Evolutionary conservation across 2,329 filamentous ascomycete genomes (phyloP).

Genomic region (Zelopaecilomyces penicillatus): DNA sequence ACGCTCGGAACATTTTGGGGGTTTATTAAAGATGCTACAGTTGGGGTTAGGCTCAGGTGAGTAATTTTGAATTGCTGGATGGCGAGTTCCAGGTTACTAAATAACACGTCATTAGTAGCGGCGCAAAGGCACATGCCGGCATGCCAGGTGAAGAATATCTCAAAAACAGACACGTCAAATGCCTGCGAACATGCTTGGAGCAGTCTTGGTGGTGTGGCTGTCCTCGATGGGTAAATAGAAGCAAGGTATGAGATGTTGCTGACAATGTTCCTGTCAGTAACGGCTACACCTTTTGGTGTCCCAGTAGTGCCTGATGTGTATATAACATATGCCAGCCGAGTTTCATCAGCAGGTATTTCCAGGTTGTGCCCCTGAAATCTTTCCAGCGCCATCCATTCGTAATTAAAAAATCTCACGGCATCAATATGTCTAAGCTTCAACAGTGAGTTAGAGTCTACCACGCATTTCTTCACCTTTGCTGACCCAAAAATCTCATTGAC

Average conservation of each 20-base stretch:
- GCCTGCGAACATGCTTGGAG: slow-evolving; percentile 78
- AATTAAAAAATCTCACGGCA: slow-evolving; percentile 21
- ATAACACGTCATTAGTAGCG: slow-evolving; percentile 64
- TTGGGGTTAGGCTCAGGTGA: slow-evolving; percentile 79
- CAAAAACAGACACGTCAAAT: slow-evolving; percentile 84
- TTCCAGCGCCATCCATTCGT: slow-evolving; percentile 21
- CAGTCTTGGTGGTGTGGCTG: slow-evolving; percentile 42
- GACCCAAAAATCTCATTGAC: slow-evolving; percentile 54
- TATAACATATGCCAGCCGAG: slow-evolving; percentile 63
- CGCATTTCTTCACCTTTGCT: slow-evolving; percentile 40
- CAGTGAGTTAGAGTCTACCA: slow-evolving; percentile 28
- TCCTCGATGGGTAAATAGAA: slow-evolving; percentile 52
- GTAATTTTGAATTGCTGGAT: slow-evolving; percentile 60
- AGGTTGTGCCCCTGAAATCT: slow-evolving; percentile 29
- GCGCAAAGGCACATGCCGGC: slow-evolving; percentile 72
- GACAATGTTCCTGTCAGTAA: slow-evolving; percentile 67
- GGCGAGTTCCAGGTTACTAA: slow-evolving; percentile 60
- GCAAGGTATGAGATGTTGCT: slow-evolving; percentile 65
- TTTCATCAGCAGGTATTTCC: slow-evolving; percentile 28
- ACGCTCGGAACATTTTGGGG: slow-evolving; percentile 62
- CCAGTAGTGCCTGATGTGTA: slow-evolving; percentile 83
- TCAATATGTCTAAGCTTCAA: slow-evolving; percentile 9
- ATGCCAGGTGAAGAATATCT: slow-evolving; percentile 80
- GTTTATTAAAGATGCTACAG: slow-evolving; percentile 67
- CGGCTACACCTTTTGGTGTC: slow-evolving; percentile 67